Conservation (phyloP, 148 eudicot species). For the Vaccinium darrowii region DNA sequence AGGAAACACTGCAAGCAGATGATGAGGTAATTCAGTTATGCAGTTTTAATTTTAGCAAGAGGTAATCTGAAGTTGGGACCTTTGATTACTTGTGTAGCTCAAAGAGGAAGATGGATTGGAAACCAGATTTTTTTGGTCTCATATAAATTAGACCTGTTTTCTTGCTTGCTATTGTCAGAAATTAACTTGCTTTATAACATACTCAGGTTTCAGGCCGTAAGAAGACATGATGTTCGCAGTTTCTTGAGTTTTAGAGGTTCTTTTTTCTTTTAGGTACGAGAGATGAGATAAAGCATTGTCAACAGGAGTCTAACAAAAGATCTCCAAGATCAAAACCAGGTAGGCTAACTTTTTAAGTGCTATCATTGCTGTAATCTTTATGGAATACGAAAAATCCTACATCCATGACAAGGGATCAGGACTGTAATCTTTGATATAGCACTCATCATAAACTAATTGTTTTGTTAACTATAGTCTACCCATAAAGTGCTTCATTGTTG, state of each 20-base stretch:
- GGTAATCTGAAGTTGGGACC: slow-evolving; percentile 34
- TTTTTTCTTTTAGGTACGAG: background rate
- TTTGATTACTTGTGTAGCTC: background rate
- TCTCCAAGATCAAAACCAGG: background rate
- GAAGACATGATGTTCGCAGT: background rate
- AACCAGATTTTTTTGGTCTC: background rate
- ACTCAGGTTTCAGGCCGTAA: background rate
- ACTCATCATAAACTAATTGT: slow-evolving; percentile 11
- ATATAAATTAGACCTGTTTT: background rate
- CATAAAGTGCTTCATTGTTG: background rate
- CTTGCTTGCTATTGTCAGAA: slow-evolving; percentile 5
- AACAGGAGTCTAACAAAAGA: background rate
- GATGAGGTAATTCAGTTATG: slow-evolving; percentile 70
- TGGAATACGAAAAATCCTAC: background rate
- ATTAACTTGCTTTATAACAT: background rate
- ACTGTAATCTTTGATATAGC: background rate
- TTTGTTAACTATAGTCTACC: background rate
- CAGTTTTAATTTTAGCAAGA: slow-evolving; percentile 71
- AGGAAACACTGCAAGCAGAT: slow-evolving; percentile 40
- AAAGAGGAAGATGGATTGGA: background rate
- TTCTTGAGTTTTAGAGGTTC: background rate
- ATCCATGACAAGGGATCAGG: background rate
- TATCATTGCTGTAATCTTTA: background rate
- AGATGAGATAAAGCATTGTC: background rate
- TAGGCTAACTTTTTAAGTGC: background rate